These are phyloP conservation scores for Anethum foeniculum DNA, from an alignment of 140 eudicot genomes.

Conservation along the genomic window DNA sequence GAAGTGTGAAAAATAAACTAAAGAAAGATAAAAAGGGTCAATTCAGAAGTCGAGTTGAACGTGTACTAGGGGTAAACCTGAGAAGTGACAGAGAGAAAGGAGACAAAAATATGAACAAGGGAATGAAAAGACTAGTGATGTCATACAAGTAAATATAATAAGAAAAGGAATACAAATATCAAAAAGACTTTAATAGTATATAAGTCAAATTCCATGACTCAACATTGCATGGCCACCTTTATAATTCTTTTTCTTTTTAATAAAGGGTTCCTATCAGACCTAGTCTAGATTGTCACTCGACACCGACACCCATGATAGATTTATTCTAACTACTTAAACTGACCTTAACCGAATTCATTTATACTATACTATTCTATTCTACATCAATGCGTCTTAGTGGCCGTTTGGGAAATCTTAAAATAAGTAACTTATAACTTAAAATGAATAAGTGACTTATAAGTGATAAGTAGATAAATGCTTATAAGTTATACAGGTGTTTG, in stretches of 20 bases:
- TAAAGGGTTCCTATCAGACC: background rate
- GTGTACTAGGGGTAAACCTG: background rate
- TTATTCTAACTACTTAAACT: background rate
- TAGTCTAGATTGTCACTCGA: background rate
- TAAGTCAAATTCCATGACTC: constrained; percentile 1
- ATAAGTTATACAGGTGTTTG: too few species aligned
- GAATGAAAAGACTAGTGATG: background rate
- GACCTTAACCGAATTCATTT: background rate
- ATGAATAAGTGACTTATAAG: too few species aligned
- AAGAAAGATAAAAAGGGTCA: background rate
- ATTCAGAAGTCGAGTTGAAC: background rate
- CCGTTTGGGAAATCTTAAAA: too few species aligned
- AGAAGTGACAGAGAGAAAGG: background rate
- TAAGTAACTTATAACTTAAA: too few species aligned
- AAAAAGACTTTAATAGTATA: background rate
- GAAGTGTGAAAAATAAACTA: background rate
- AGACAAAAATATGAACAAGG: background rate
- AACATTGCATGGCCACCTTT: constrained; percentile 2
- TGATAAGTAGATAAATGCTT: too few species aligned
- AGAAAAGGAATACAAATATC: background rate
- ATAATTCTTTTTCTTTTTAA: background rate
- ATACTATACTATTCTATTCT: background rate
- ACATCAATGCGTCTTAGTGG: background rate
- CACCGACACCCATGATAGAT: background rate
- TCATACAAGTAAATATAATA: background rate